Evolutionary conservation across 495 filamentous ascomycete genomes (phyloP), one percentile per base, ranked within the genome.

Genomic region (Aspergillus panamensis): DNA sequence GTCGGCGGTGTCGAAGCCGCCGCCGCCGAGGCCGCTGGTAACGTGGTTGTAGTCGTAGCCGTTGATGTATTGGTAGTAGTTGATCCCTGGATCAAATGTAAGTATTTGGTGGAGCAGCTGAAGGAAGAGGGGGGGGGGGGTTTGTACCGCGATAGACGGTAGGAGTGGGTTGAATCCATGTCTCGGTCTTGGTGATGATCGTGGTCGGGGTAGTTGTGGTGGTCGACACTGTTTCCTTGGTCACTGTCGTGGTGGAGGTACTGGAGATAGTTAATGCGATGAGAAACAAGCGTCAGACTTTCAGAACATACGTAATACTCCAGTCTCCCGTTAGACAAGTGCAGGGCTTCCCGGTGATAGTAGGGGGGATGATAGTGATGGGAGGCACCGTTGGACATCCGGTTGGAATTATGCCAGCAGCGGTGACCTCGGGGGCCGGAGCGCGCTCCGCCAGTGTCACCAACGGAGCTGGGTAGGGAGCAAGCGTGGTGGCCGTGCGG

Each of bases 21-120:
- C 53, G 53, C 42, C 53, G 53, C 32, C 29, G 25, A 55, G 53
- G 53, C 53, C 53, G 42, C 12, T 8, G 40, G 39, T 35, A 16
- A 31, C 40, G 51, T 19, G 42, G 51, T 54, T 55, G 42, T 55
- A 55, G 42, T 55, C 45, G 53, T 55, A 55, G 53, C 19, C 53
- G 42, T 55, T 55, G 42, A 55, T 43, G 53, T 55, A 55, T 48
- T 55, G 53, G 42, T 55, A 55, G 53, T 55, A 55, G 42, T 55
- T 55, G 32, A 55, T 29, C 3, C 53, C 53, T 55, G 25, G 33
- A 17, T 29, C 1, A 0, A 33, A 14, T 20, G 39, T 31, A 12
- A 44, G 42, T 16, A 44, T 44, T 44, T 9, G 6, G 6, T 4
- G 17, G 6, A 44, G 6, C 14, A 2, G 35, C 0, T 20, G 49